Percentiles rank a stretch among this genome's conserved stretches.
These are phyloP conservation scores for Chrysanthemum makinoi DNA, from an alignment of 129 eudicot species.

Conservation along the genomic window DNA sequence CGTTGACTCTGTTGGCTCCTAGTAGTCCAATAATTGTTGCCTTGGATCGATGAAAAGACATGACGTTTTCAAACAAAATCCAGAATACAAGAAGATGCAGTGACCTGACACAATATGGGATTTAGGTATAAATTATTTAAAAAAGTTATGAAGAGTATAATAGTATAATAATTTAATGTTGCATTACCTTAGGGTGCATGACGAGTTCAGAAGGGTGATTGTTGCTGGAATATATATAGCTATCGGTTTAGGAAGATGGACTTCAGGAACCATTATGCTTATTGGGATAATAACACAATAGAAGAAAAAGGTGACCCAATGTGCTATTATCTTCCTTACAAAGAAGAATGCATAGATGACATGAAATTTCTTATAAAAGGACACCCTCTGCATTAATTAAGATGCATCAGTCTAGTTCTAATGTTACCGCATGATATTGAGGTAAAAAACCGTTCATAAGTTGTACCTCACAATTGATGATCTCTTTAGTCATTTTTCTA, in stretches of 20 bases:
- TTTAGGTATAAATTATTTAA: conserved; percentile 4
- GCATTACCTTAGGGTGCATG: conserved; percentile 58
- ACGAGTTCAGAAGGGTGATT: conserved; percentile 67
- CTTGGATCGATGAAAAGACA: conserved; percentile 89
- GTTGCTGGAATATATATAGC: conserved; percentile 79
- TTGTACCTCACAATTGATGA: conserved; percentile 60
- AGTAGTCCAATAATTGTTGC: conserved; percentile 83
- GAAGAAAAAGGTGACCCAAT: conserved; percentile 83
- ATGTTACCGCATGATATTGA: neutral
- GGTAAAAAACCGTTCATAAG: conserved; percentile 4
- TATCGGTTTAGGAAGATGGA: conserved; percentile 57
- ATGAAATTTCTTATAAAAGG: conserved; percentile 71
- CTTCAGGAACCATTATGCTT: conserved; percentile 73
- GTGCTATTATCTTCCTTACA: conserved; percentile 90
- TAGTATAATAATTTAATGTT: neutral
- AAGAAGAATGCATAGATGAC: conserved; percentile 82
- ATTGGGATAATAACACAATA: conserved; percentile 75
- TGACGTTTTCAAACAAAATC: conserved; percentile 89
- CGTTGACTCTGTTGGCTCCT: conserved; percentile 77
- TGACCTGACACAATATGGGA: conserved; percentile 43
- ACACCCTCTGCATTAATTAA: conserved; percentile 58
- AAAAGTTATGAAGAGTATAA: neutral
- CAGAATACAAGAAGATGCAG: conserved; percentile 78
- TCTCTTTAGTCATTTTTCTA: conserved; percentile 73
- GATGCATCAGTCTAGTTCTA: conserved; percentile 9